Conservation (phyloP, 2,329 filamentous ascomycete species). For the Rasamsonia emersonii region DNA sequence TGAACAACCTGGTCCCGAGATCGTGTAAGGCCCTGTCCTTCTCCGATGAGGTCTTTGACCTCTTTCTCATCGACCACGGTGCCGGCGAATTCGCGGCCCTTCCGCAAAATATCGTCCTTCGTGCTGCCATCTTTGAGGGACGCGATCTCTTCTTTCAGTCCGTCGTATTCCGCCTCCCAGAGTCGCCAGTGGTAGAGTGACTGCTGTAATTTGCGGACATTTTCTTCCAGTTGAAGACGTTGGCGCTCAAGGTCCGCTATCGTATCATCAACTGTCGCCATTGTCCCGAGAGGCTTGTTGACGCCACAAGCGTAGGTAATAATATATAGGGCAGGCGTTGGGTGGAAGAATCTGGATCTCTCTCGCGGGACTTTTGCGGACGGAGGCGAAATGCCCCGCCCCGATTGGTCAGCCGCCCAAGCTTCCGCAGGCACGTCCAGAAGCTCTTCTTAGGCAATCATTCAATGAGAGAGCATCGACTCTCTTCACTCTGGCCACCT, state of each 20-base stretch:
- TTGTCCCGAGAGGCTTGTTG: conserved; percentile 9
- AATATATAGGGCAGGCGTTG: background rate
- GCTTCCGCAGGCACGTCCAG: conserved; percentile 3
- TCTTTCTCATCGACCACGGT: conserved; percentile 41
- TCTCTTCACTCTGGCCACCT: conserved; percentile 7
- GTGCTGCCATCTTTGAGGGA: conserved; percentile 42
- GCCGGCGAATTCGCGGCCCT: conserved; percentile 37
- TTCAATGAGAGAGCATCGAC: too few species aligned
- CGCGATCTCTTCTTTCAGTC: conserved; percentile 72
- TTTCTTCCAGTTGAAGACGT: conserved; percentile 65
- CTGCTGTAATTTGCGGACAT: conserved; percentile 62
- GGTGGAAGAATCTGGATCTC: too few species aligned
- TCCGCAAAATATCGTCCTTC: conserved; percentile 46
- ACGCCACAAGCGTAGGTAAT: background rate
- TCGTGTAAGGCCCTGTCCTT: conserved; percentile 36
- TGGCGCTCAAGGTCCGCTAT: conserved; percentile 67
- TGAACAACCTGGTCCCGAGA: conserved; percentile 56
- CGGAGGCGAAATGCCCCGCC: conserved; percentile 5
- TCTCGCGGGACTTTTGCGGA: conserved; percentile 8
- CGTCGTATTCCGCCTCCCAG: conserved; percentile 87
- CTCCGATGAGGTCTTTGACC: conserved; percentile 46
- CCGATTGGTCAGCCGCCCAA: conserved; percentile 11
- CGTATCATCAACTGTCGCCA: conserved; percentile 38
- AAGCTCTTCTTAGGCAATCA: background rate
- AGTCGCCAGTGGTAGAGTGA: conserved; percentile 80